These are phyloP conservation scores for Toxoplasma gondii DNA, from an alignment of 169 alveolate species.

Conservation along the genomic window DNA sequence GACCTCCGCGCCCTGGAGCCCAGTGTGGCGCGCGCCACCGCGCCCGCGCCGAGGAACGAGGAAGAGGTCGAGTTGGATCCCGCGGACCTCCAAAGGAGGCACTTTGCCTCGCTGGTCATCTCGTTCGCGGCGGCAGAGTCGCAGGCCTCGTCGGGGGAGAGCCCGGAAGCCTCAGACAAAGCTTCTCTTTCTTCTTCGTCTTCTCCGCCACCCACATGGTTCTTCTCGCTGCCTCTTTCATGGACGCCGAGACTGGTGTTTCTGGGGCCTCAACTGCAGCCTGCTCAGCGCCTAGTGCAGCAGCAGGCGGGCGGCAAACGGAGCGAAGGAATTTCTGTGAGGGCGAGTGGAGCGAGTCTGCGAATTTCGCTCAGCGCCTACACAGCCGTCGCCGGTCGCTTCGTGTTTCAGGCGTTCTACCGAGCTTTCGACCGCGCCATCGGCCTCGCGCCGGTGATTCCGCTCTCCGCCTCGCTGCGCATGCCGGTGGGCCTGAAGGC, in stretches of 20 bases:
- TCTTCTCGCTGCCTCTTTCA: background rate
- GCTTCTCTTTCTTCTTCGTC: background rate
- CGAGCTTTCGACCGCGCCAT: background rate
- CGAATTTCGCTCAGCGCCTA: background rate
- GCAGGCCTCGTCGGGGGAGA: no score
- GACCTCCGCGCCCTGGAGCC: background rate
- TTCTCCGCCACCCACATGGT: background rate
- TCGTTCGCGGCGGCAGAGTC: background rate
- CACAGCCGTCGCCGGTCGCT: slow-evolving; percentile 35
- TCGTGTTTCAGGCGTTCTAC: background rate
- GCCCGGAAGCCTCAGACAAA: no score
- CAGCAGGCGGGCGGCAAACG: background rate
- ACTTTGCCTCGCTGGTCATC: background rate
- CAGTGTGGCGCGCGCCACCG: background rate
- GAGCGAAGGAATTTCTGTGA: background rate
- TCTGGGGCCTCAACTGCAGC: background rate
- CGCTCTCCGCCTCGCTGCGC: background rate
- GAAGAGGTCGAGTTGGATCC: background rate
- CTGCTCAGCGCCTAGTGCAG: background rate
- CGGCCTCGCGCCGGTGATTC: slow-evolving; percentile 2
- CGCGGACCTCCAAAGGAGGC: background rate
- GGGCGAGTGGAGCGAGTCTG: background rate
- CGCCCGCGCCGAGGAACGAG: background rate
- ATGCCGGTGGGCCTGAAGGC: background rate
- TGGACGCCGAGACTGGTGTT: slow-evolving; percentile 23